phyloP scores from a whole-genome alignment of 345 rosid species.

The Citrus australasica region DNA sequence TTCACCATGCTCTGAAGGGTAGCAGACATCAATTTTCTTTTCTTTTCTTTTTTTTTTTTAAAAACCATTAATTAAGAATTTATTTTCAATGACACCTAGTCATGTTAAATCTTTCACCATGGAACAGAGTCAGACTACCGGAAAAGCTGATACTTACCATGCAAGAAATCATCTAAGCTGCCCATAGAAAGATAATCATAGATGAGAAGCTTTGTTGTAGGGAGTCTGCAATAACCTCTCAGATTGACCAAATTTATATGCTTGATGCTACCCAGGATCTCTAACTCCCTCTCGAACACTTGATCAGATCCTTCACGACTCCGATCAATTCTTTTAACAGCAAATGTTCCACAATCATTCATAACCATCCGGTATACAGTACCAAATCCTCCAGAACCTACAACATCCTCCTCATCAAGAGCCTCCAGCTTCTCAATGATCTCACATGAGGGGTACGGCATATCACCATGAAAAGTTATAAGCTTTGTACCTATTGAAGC shows the following conservation, averaged over 20 bases:
- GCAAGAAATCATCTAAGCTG: constrained; percentile 86
- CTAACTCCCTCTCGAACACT: constrained; percentile 91
- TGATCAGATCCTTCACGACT: constrained; percentile 88
- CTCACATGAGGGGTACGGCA: constrained; percentile 87
- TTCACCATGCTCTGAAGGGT: constrained; percentile 24
- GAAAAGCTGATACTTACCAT: constrained; percentile 41
- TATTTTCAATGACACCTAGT: not conserved
- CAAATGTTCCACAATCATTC: constrained; percentile 98
- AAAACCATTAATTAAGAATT: not conserved
- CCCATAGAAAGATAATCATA: constrained; percentile 90
- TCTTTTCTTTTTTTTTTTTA: not conserved
- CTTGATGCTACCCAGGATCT: constrained; percentile 91
- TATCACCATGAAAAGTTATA: constrained; percentile 92
- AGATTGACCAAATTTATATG: constrained; percentile 92
- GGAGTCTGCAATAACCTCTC: constrained; percentile 92
- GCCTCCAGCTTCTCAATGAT: constrained; percentile 88
- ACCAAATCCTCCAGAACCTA: constrained; percentile 98
- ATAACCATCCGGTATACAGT: constrained; percentile 95
- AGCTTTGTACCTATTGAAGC: constrained; percentile 61
- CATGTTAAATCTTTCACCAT: not conserved
- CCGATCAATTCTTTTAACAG: constrained; percentile 87
- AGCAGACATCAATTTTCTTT: not conserved
- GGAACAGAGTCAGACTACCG: not conserved
- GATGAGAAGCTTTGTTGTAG: constrained; percentile 78
- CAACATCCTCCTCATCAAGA: constrained; percentile 90